A percentile compares a stretch with the other conserved stretches of the same genome.
These are phyloP conservation scores for Hawksworthiomyces lignivorus DNA, from an alignment of 2,329 filamentous ascomycete genomes.

Conservation along the genomic window DNA sequence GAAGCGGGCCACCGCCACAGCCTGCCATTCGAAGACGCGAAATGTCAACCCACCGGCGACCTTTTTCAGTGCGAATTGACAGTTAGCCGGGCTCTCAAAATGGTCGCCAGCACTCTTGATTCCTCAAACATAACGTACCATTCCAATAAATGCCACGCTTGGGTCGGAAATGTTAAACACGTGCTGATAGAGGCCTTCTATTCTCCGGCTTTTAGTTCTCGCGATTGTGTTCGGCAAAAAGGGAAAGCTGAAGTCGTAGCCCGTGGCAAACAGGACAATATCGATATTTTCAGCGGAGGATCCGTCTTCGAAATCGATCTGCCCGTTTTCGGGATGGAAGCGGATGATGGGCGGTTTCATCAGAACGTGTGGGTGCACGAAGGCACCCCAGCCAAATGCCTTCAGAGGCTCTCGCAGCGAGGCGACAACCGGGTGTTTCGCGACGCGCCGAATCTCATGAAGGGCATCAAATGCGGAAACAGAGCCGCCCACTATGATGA, in stretches of 20 bases:
- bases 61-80: too few species aligned
- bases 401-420: constrained; percentile 22
- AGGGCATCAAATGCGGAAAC: constrained; percentile 56
- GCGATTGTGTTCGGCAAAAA: constrained; percentile 54
- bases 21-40: constrained; percentile 62
- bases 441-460: constrained; percentile 19
- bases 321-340: constrained; percentile 25
- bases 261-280: constrained; percentile 51
- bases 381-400: constrained; percentile 51
- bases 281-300: constrained; percentile 41
- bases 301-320: constrained; percentile 40
- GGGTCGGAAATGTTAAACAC: constrained; percentile 65
- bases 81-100: too few species aligned
- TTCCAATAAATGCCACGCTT: constrained; percentile 53
- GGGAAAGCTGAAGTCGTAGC: constrained; percentile 48
- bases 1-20: constrained; percentile 51
- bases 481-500: constrained; percentile 55
- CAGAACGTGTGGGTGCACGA: constrained; percentile 43
- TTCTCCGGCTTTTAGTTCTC: constrained; percentile 10
- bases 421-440: constrained; percentile 23
- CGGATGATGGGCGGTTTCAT: constrained; percentile 45
- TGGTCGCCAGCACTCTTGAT: too few species aligned
- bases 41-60: constrained; percentile 58
- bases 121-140: too few species aligned
- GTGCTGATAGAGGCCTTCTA: constrained; percentile 30